Evolutionary conservation across 371 early-diverging fungal species (phyloP).

Genomic region (Chytridiales sp.): DNA sequence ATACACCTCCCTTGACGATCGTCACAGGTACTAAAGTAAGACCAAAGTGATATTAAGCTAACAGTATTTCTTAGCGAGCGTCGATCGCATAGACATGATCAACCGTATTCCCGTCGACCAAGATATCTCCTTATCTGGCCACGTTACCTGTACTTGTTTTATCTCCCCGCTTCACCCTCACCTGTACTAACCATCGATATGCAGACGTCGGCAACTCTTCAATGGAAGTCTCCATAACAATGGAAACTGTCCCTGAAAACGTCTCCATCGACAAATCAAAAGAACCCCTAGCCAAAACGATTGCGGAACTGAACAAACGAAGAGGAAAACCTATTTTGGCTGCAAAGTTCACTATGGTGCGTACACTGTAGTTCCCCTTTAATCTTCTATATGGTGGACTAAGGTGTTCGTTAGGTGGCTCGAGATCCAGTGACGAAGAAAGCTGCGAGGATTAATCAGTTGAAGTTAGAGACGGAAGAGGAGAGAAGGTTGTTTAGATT

Average conservation of each 20-base stretch:
- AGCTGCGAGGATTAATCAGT: constrained; percentile 70
- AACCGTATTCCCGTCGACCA: constrained; percentile 59
- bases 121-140: constrained; percentile 74
- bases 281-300: constrained; percentile 15
- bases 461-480: constrained; percentile 67
- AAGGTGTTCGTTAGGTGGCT: no score
- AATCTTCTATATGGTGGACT: neutral
- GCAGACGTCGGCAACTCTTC: constrained; percentile 83
- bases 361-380: neutral
- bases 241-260: constrained; percentile 54
- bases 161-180: neutral
- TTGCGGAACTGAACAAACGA: constrained; percentile 11
- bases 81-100: constrained; percentile 86
- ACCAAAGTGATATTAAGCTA: neutral
- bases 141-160: constrained; percentile 33
- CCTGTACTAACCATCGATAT: neutral
- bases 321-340: constrained; percentile 51
- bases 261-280: constrained; percentile 17
- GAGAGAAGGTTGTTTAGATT: constrained; percentile 71
- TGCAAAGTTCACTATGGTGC: constrained; percentile 90
- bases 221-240: constrained; percentile 84
- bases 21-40: constrained; percentile 58
- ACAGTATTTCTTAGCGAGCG: constrained; percentile 61
- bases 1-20: constrained; percentile 64
- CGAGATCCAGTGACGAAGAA: constrained; percentile 70